Base-by-base conservation (phyloP, 805 yeast species). In the Ogataea ramenticola region DNA sequence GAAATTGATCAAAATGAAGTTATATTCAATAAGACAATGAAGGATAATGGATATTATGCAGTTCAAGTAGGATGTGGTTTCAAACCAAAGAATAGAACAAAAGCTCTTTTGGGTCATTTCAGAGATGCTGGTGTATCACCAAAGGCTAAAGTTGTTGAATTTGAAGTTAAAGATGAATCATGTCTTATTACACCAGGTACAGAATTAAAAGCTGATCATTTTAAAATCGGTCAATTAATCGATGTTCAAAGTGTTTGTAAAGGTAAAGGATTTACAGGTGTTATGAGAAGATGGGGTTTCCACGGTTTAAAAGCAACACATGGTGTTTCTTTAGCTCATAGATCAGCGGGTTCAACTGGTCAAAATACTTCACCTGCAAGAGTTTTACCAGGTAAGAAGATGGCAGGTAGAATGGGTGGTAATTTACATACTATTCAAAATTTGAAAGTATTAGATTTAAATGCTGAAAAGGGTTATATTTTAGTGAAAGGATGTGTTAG, bases 221-320 rank as follows among this genome's bases (percentile, higher is more conserved):
- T 91, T 62, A 75, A 79, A 45, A 71, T 68, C 16, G 98, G 97
- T 27, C 93, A 88, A 63, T 75, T 68, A 47, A 90, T 93, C 24
- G 99, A 93, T 61, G 68, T 88, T 43, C 75, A 79, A 60, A 84
- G 90, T 15, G 72, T 74, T 17, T 72, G 90, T 42, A 91, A 88
- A 62, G 99, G 99, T 66, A 93, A 93, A 66, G 99, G 99, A 11
- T 88, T 88, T 62, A 87, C 90, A 20, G 99, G 99, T 79, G 98
- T 91, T 21, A 93, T 93, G 96, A 91, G 91, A 64, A 81, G 96
- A 67, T 85, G 84, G 72, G 86, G 87, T 12, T 93, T 91, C 68
- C 70, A 69, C 39, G 99, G 99, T 74, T 77, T 86, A 64, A 77
- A 79, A 36, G 97, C 97, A 7, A 74, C 97, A 1, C 99, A 93